Evolutionary conservation across 164 flowering plant species (phyloP), one percentile per base, ranked within the genome.

Genomic region (Vitis rupestris): DNA sequence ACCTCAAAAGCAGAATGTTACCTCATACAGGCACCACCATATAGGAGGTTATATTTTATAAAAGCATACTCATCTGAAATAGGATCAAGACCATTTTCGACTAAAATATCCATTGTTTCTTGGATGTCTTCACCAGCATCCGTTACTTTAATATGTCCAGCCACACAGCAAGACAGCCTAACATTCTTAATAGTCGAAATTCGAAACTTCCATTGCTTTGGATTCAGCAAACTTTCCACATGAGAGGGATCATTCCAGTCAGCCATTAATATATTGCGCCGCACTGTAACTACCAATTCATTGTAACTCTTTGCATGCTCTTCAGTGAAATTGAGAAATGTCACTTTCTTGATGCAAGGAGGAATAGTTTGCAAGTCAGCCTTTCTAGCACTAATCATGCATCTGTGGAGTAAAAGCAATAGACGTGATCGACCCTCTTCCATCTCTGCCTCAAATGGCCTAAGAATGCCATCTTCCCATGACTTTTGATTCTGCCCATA

Each of bases 181-280:
- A 95, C 88, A 82, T 93, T 95, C 78, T 78, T 87, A 12, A 93
- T 86, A 48, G 94, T 88, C 50, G 85, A 70, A 75, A 84, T 83
- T 50, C 99, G 87, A 53, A 86, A 88, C 75, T 95, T 95, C 99
- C 99, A 95, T 66, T 95, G 99, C 78, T 90, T 95, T 63, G 93
- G 93, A 67, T 93, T 95, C 76, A 95, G 79, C 62, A 95, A 84
- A 80, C 98, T 93, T 80, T 95, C 98, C 67, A 93, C 91, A 78
- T 95, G 99, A 61, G 96, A 87, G 68, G 98, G 97, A 81, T 95
- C 99, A 77, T 93, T 93, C 99, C 99, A 95, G 74, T 95, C 99
- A 72, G 97, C 98, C 94, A 90, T 82, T 71, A 95, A 72, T 75
- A 95, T 90, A 76, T 95, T 95, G 19, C 98, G 90, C 58, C 91